These are phyloP conservation scores for Marsdenia floribunda DNA, from an alignment of 257 asterid species.

Conservation along the genomic window DNA sequence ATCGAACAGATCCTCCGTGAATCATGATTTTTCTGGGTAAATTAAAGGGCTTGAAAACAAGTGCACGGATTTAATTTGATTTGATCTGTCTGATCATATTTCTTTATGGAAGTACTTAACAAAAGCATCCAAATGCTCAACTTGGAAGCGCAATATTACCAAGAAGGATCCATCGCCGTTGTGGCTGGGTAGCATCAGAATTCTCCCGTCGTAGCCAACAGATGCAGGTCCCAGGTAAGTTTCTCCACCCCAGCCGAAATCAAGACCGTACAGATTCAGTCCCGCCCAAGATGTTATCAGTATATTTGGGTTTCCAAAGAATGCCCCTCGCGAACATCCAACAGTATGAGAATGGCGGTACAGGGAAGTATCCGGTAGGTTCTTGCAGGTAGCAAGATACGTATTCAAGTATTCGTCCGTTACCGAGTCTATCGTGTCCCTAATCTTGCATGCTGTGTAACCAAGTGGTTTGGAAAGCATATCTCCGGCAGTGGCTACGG, in stretches of 20 bases:
- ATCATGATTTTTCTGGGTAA: too few relatives aligned
- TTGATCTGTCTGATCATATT: too few relatives aligned
- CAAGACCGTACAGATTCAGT: constrained; percentile 9
- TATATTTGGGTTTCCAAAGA: constrained; percentile 26
- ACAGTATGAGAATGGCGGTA: constrained; percentile 13
- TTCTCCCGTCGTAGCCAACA: background rate
- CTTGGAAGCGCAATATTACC: background rate
- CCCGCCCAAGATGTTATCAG: constrained; percentile 21
- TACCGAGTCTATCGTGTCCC: constrained; percentile 4
- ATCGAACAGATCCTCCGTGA: too few relatives aligned
- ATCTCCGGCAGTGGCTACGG: constrained; percentile 8
- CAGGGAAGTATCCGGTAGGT: constrained; percentile 3
- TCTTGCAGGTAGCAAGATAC: constrained; percentile 3
- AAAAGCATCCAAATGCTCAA: background rate
- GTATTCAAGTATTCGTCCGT: constrained; percentile 20
- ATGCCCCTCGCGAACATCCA: constrained; percentile 16
- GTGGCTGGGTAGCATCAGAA: background rate
- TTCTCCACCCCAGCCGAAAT: constrained; percentile 32
- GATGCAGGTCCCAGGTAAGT: constrained; percentile 6
- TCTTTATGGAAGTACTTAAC: background rate
- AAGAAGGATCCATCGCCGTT: background rate
- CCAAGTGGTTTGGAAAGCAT: constrained; percentile 12
- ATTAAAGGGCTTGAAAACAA: too few relatives aligned
- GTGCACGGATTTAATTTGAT: too few relatives aligned
- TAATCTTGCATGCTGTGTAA: constrained; percentile 15